Evolutionary conservation across 2,329 filamentous ascomycete species (phyloP).

Genomic region (Sporothrix protearum): DNA sequence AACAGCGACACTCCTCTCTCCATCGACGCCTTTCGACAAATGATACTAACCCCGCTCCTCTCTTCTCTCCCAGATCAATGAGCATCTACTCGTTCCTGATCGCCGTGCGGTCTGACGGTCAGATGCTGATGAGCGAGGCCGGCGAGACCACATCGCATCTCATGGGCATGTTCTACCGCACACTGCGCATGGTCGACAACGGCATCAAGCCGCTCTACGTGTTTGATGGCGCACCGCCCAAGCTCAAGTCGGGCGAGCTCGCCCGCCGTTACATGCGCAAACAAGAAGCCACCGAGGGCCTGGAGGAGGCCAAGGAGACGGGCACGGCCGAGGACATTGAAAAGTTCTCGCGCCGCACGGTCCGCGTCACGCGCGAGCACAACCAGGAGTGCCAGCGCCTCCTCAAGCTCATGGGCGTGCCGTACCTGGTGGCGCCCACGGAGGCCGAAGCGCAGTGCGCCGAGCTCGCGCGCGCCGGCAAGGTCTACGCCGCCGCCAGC

Average conservation of each 20-base stretch:
- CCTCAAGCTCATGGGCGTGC: constrained; percentile 92
- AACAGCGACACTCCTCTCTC: not conserved
- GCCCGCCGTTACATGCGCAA: constrained; percentile 96
- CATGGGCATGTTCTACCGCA: constrained; percentile 99
- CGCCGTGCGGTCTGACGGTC: constrained; percentile 91
- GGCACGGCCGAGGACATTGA: constrained; percentile 96
- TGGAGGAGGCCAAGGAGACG: constrained; percentile 95
- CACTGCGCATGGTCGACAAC: constrained; percentile 95
- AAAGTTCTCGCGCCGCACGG: constrained; percentile 91
- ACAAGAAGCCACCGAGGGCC: constrained; percentile 80
- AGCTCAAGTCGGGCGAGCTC: constrained; percentile 94
- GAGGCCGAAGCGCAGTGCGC: constrained; percentile 98
- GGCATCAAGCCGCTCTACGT: constrained; percentile 98
- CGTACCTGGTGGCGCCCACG: constrained; percentile 90
- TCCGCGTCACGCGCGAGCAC: constrained; percentile 92
- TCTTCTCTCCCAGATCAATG: constrained; percentile 71
- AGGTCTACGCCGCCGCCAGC: constrained; percentile 93
- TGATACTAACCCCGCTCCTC: constrained; percentile 56
- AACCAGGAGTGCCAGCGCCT: constrained; percentile 91
- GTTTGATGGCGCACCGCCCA: constrained; percentile 93
- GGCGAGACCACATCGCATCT: constrained; percentile 97
- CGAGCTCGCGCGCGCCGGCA: constrained; percentile 79
- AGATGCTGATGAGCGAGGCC: constrained; percentile 91
- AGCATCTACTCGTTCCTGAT: constrained; percentile 99
- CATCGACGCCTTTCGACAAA: not conserved